A percentile compares a stretch with the other conserved stretches of the same genome.
Conservation (phyloP, 352 stramenopile genomes). For the Phytophthora vignae region DNA sequence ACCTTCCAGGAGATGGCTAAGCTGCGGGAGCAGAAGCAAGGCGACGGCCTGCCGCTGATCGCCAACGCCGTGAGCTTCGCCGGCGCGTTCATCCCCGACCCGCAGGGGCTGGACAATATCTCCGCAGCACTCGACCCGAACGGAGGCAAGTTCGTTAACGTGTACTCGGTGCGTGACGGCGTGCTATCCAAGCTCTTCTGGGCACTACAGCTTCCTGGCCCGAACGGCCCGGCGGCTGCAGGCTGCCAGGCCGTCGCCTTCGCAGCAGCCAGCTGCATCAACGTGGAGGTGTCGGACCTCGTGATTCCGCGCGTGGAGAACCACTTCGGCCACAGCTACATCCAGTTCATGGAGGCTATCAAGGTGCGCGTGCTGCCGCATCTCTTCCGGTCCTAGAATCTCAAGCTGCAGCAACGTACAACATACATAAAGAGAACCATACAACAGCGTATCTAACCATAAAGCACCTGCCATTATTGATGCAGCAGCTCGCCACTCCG, state of each 20-base stretch:
- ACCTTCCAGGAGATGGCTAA: conserved; percentile 71
- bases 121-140: conserved; percentile 41
- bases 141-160: conserved; percentile 74
- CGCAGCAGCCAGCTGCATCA: conserved; percentile 32
- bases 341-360: conserved; percentile 72
- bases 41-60: conserved; percentile 34
- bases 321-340: conserved; percentile 87
- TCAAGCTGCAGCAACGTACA: too few relatives aligned
- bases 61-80: conserved; percentile 75
- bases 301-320: conserved; percentile 64
- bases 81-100: conserved; percentile 64
- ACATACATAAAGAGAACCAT: neutral
- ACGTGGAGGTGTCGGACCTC: conserved; percentile 80
- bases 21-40: conserved; percentile 36
- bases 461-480: conserved; percentile 11
- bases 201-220: conserved; percentile 58
- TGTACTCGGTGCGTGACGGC: conserved; percentile 78
- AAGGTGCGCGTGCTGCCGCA: conserved; percentile 56
- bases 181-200: conserved; percentile 84
- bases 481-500: neutral
- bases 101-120: conserved; percentile 48
- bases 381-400: conserved; percentile 28
- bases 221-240: conserved; percentile 49
- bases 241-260: conserved; percentile 58
- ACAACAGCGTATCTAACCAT: conserved; percentile 4